Base-by-base conservation (phyloP, 2,329 filamentous ascomycete species). In the Daldinia sp. region DNA sequence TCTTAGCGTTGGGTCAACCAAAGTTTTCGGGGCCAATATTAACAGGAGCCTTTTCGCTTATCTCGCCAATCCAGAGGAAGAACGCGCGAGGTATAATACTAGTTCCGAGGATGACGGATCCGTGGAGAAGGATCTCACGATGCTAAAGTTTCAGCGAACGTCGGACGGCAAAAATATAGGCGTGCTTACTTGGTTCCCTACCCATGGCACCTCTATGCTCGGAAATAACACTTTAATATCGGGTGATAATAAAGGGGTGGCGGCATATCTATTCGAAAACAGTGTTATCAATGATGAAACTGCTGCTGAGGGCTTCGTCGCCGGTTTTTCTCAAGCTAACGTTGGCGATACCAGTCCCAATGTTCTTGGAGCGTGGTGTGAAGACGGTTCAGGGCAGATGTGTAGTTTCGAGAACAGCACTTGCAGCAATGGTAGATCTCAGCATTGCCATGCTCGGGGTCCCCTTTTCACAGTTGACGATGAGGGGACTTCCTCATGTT, bases 231-330 rank as follows among this genome's bases (percentile, higher is more conserved):
- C 94, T 0, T 85, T 97, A 13, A 88, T 96, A 57, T 90, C 94
- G 2, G 95, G 93, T n/a, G 95, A 98, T 79, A 98, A 98, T 83
- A 98, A 98, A 81, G 95, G 95, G 12, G 93, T 97, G 6, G 94
- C 95, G 1, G 92, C 94, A 0, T 92, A 91, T 77, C 83, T 97
- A 12, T 90, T 98, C 60, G 95, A 98, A 78, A 87, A 91, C 72
- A 89, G 87, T 58, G 85, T 91, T 55, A 78, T 81, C 2, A 80
- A 79, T n/a, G 84, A 88, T 18, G 76, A 82, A 1, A 84, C 82
- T 18, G 89, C 89, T 37, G 86, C 87, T 0, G 82, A 88, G 1
- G 87, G 86, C 9, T 97, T 97, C 73, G 92, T 98, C 1, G 94
- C 94, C 2, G 95, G 93, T 4, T 98, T 98, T 79, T 96, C 93